These are phyloP conservation scores for Aspergillus ibericus DNA, from an alignment of 2,329 filamentous ascomycete genomes.

Conservation along the genomic window DNA sequence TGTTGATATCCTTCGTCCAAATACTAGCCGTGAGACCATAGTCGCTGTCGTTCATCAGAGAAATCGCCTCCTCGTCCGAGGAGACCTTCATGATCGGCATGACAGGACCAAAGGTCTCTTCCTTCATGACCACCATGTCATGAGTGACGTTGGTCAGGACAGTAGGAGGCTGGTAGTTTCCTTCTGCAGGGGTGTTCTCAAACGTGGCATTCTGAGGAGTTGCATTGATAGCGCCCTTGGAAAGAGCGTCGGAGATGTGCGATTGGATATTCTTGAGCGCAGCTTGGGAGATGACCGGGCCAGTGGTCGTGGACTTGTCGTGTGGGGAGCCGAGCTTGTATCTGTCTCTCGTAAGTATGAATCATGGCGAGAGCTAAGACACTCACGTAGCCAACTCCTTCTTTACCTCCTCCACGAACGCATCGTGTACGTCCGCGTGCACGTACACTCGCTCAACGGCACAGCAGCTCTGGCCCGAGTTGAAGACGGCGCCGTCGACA, in stretches of 20 bases:
- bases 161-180: slow-evolving; percentile 82
- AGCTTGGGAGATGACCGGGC: slow-evolving; percentile 78
- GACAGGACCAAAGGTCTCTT: slow-evolving; percentile 90
- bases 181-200: slow-evolving; percentile 64
- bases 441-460: slow-evolving; percentile 87
- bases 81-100: slow-evolving; percentile 84
- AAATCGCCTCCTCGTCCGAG: slow-evolving; percentile 73
- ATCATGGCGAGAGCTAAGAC: not conserved
- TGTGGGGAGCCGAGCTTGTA: slow-evolving; percentile 68
- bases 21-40: slow-evolving; percentile 90
- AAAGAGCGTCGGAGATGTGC: slow-evolving; percentile 77
- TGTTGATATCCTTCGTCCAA: slow-evolving; percentile 82
- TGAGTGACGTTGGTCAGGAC: slow-evolving; percentile 76
- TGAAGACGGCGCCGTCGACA: slow-evolving; percentile 87
- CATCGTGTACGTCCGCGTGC: slow-evolving; percentile 75
- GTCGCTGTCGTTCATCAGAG: slow-evolving; percentile 86
- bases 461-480: slow-evolving; percentile 93
- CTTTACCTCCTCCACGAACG: slow-evolving; percentile 76
- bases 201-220: slow-evolving; percentile 79
- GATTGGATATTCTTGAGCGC: slow-evolving; percentile 71
- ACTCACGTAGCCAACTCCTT: slow-evolving; percentile 66
- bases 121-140: slow-evolving; percentile 80
- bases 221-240: slow-evolving; percentile 74
- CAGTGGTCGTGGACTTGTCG: slow-evolving; percentile 71
- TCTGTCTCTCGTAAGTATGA: slow-evolving; percentile 12